Conservation (phyloP, 2,329 filamentous ascomycete genomes). For the Fusarium keratoplasticum region DNA sequence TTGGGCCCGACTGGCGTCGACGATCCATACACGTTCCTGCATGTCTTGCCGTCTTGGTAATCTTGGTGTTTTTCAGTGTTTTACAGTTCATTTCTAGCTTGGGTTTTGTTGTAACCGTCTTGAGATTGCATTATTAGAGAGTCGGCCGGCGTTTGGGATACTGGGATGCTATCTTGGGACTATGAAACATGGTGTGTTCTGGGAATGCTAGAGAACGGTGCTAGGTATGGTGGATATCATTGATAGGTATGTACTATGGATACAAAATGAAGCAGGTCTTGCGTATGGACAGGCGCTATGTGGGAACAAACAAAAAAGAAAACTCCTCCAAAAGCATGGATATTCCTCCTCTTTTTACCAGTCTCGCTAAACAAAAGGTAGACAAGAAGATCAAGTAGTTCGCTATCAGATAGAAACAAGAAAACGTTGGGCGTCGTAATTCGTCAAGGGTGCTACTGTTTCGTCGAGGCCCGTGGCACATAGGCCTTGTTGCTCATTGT, state of each 20-base stretch:
- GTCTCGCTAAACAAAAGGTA: constrained; percentile 13
- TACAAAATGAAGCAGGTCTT: constrained; percentile 38
- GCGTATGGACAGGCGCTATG: constrained; percentile 25
- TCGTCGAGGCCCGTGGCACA: constrained; percentile 9
- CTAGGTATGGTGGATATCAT: constrained; percentile 33
- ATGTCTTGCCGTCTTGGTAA: background rate
- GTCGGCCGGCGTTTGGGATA: constrained; percentile 13
- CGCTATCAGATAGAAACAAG: constrained; percentile 22
- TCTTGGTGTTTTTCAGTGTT: constrained; percentile 5
- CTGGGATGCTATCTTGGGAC: background rate
- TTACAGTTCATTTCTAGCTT: background rate
- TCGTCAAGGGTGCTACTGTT: constrained; percentile 32
- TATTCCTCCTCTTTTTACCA: constrained; percentile 24
- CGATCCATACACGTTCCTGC: constrained; percentile 1
- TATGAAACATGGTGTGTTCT: constrained; percentile 3
- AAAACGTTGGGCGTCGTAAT: constrained; percentile 40
- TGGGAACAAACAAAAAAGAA: constrained; percentile 5
- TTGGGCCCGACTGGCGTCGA: background rate
- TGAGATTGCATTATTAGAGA: constrained; percentile 6
- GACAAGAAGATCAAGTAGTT: constrained; percentile 14
- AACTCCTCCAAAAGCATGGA: constrained; percentile 18
- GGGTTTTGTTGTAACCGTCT: background rate
- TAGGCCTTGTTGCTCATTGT: background rate
- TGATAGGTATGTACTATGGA: constrained; percentile 15
- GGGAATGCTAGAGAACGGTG: constrained; percentile 14